These are phyloP conservation scores for Pseudocercospora musae DNA, from an alignment of 2,329 filamentous ascomycete species.

Conservation along the genomic window DNA sequence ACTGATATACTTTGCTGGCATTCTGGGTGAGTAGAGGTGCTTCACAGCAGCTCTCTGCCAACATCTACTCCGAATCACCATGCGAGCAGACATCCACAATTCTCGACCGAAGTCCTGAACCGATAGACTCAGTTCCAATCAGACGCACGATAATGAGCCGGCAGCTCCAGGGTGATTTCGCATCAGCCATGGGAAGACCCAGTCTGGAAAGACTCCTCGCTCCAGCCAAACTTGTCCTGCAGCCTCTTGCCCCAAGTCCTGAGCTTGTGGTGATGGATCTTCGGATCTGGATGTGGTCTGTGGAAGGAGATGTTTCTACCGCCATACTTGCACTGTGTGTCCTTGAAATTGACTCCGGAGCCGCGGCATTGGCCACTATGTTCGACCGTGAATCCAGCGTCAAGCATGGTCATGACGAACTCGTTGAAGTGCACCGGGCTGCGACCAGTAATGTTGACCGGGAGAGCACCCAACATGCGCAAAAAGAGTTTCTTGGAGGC, in stretches of 20 bases:
- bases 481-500: slow-evolving; percentile 1
- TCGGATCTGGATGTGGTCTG: slow-evolving; percentile 9
- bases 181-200: background rate
- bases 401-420: slow-evolving; percentile 7
- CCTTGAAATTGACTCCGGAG: slow-evolving; percentile 10
- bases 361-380: slow-evolving; percentile 7
- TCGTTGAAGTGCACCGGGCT: slow-evolving; percentile 8
- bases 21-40: too few relatives aligned
- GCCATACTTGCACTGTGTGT: background rate
- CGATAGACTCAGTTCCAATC: too few relatives aligned
- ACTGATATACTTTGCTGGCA: too few relatives aligned
- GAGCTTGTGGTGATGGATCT: slow-evolving; percentile 9
- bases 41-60: too few relatives aligned
- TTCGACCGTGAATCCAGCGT: slow-evolving; percentile 7
- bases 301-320: slow-evolving; percentile 8
- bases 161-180: too few relatives aligned
- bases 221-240: slow-evolving; percentile 12
- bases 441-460: background rate
- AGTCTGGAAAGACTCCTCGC: background rate
- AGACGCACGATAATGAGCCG: too few relatives aligned
- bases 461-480: slow-evolving; percentile 2
- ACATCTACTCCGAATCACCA: too few relatives aligned
- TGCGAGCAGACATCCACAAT: too few relatives aligned
- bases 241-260: slow-evolving; percentile 11
- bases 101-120: too few relatives aligned